phyloP scores from a whole-genome alignment of 352 stramenopile species.

The Phytopythium litorale region DNA sequence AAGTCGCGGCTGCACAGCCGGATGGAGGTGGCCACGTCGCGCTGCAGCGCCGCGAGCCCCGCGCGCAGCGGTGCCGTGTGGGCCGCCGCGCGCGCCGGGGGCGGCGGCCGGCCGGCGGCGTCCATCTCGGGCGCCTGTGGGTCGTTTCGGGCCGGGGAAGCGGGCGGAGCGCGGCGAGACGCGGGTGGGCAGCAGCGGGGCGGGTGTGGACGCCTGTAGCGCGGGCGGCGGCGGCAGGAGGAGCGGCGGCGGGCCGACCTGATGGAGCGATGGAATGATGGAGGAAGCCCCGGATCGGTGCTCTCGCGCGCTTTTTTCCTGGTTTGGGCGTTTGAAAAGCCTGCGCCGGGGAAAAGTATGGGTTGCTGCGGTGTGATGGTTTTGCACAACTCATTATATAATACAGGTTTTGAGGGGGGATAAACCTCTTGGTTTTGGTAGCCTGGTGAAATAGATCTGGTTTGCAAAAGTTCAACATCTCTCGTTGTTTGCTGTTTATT shows the following conservation, averaged over 20 bases:
- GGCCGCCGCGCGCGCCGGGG: conserved; percentile 2
- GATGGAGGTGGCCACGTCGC: conserved; percentile 65
- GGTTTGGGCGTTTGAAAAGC: neutral
- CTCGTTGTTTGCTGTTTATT: too few species aligned
- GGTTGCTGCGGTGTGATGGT: too few species aligned
- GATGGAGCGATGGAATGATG: neutral
- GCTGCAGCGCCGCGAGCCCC: conserved; percentile 43
- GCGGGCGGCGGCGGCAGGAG: neutral
- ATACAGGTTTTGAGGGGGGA: too few species aligned
- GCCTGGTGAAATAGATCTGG: too few species aligned
- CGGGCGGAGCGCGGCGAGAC: neutral
- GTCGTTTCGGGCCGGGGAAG: neutral
- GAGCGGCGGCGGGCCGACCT: too few species aligned
- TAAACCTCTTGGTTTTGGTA: too few species aligned
- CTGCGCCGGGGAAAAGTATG: neutral
- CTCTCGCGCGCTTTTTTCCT: neutral
- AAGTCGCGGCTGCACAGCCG: conserved; percentile 72
- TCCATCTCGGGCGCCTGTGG: neutral
- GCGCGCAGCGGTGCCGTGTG: conserved; percentile 30
- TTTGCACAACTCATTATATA: too few species aligned
- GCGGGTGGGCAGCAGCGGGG: neutral
- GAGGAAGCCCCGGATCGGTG: neutral
- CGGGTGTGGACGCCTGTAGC: neutral
- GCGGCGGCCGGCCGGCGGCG: neutral
- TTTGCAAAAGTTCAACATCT: too few species aligned